Conservation (phyloP, 345 rosid genomes). For the Xanthoceras sorbifolium region DNA sequence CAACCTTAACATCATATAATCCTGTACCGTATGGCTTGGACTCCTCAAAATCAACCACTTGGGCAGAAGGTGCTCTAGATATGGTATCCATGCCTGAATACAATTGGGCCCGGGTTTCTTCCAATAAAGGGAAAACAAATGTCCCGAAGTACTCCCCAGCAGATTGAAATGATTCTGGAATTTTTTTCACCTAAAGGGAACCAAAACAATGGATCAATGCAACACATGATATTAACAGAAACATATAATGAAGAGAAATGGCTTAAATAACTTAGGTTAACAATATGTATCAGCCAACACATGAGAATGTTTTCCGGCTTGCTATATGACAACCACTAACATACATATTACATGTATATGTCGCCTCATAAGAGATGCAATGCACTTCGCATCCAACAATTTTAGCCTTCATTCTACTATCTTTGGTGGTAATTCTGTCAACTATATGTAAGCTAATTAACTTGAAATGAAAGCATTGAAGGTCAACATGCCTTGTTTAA, state of each 20-base stretch:
- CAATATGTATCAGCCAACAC: neutral
- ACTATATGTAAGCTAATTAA: too few relatives aligned
- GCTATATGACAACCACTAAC: neutral
- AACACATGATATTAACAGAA: neutral
- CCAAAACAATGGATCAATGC: neutral
- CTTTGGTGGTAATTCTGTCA: too few relatives aligned
- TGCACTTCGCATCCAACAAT: too few relatives aligned
- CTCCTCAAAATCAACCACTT: constrained; percentile 10
- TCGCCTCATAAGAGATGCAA: neutral
- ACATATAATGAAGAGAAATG: neutral
- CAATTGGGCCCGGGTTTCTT: constrained; percentile 44
- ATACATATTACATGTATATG: neutral
- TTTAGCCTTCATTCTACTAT: too few relatives aligned
- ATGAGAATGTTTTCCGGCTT: neutral
- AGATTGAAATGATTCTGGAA: constrained; percentile 36
- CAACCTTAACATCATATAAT: constrained; percentile 29
- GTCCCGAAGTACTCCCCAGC: constrained; percentile 31
- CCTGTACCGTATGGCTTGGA: neutral
- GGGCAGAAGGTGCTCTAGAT: constrained; percentile 37
- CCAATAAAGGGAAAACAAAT: constrained; percentile 39
- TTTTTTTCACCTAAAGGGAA: constrained; percentile 34
- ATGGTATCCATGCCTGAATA: constrained; percentile 35
- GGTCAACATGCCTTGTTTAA: too few relatives aligned
- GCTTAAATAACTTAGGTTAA: neutral
- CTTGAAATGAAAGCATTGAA: too few relatives aligned